These are phyloP conservation scores for Fraxinus cuspidata DNA, from an alignment of 257 asterid species.

Conservation along the genomic window DNA sequence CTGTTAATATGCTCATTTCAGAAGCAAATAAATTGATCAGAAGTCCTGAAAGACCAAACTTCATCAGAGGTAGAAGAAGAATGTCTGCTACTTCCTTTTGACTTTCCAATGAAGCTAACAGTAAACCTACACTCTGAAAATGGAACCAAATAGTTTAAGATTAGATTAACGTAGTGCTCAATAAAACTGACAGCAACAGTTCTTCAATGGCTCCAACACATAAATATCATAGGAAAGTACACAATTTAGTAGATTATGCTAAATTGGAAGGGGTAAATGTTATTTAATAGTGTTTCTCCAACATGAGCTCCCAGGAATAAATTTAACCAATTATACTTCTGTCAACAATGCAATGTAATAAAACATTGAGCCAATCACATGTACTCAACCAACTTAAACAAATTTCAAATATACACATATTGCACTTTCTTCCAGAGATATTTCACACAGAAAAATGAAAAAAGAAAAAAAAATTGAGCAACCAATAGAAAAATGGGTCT, in stretches of 20 bases:
- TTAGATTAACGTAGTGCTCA: constrained; percentile 24
- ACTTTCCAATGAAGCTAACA: constrained; percentile 69
- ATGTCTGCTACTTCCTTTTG: constrained; percentile 52
- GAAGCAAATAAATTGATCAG: constrained; percentile 69
- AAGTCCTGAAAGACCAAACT: constrained; percentile 60
- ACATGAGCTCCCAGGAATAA: constrained; percentile 19
- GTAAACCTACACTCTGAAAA: constrained; percentile 75
- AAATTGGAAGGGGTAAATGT: not conserved
- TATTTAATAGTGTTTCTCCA: constrained; percentile 17
- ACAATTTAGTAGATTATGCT: not conserved
- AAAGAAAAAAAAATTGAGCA: not conserved
- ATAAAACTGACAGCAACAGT: constrained; percentile 14
- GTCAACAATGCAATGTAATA: not conserved
- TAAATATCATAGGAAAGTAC: not conserved
- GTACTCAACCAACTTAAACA: constrained; percentile 11
- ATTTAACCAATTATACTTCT: not conserved
- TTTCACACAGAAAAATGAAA: constrained; percentile 10
- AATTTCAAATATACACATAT: not conserved
- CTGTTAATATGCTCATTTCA: constrained; percentile 69
- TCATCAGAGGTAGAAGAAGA: constrained; percentile 67
- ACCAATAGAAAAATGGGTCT: not conserved
- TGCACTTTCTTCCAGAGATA: constrained; percentile 10
- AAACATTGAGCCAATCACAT: not conserved
- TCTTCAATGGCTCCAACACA: not conserved
- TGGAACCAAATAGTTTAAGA: constrained; percentile 24